Percentiles rank a stretch among this genome's conserved stretches.
Conservation (phyloP, 495 filamentous ascomycete genomes). For the Trichoderma erinaceum region DNA sequence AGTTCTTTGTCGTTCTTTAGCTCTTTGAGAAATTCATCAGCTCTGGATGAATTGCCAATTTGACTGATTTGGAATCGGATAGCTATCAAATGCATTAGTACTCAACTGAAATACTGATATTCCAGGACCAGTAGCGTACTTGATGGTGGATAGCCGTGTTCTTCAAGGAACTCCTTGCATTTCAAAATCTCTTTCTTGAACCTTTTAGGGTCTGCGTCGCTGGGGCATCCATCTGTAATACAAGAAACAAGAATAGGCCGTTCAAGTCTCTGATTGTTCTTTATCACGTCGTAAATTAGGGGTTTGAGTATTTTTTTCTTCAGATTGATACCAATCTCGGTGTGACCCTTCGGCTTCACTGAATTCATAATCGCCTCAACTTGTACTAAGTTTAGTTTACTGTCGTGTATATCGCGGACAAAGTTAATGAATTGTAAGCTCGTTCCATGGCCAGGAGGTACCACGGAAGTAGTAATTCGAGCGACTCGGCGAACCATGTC, state of each 20-base stretch:
- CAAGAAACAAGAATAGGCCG: neutral
- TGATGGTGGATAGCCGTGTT: neutral
- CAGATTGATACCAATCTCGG: neutral
- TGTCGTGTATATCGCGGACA: neutral
- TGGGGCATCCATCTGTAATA: conserved; percentile 3
- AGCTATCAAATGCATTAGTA: neutral
- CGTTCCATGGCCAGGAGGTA: neutral
- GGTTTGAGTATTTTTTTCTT: neutral
- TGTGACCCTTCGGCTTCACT: neutral
- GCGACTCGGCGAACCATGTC: neutral
- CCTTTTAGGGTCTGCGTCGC: neutral
- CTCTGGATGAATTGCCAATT: neutral
- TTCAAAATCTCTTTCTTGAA: neutral
- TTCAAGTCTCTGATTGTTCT: neutral
- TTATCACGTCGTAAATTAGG: neutral
- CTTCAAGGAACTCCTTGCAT: neutral
- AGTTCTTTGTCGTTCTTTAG: neutral
- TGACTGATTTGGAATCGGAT: conserved; percentile 3
- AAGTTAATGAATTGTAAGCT: neutral
- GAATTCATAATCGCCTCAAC: neutral
- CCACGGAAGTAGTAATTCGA: neutral
- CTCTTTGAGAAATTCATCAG: neutral
- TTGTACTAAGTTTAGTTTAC: neutral
- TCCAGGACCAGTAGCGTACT: neutral
- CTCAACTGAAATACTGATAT: neutral